Evolutionary conservation across 2,329 filamentous ascomycete genomes (phyloP), one percentile per base, ranked within the genome.

Genomic region (Fusarium scirpi): DNA sequence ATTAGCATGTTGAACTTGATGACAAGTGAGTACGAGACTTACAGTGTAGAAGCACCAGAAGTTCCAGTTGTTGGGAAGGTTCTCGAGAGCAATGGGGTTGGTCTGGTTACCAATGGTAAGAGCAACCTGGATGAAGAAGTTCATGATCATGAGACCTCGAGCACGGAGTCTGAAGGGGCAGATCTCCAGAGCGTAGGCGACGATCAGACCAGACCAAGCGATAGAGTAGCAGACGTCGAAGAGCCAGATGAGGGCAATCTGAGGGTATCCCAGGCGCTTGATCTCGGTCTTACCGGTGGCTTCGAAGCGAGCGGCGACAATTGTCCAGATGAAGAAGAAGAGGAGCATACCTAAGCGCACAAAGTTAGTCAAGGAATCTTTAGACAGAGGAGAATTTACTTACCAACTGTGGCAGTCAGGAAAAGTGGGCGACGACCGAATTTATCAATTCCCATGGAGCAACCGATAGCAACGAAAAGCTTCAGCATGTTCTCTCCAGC

Each of bases 31-130:
- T 29, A 10, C 27, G 3, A 29, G 27, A 29, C 4, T 64, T 29
- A 64, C 85, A 76, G 87, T 88, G 78, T 91, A 91, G 80, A 90
- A 89, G 47, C 90, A 82, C 83, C 89, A 90, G 62, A 91, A 86
- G 78, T 90, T 85, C 87, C 88, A 91, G 78, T 90, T 85, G 60
- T 84, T 79, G 18, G 86, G 85, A 43, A 91, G 80, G 56, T 85
- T 83, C 43, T 87, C 81, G 84, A 89, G 90, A n/a, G 89, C 89
- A 53, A 89, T 80, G 72, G 86, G 86, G 81, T 91, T 91, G 72
- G 86, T 89, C 81, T 89, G 86, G 78, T 88, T 87, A 72, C 87
- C 86, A 58, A 91, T 83, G 49, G 88, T 87, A 32, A 91, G 80
- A 25, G 88, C 83, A 49, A 87, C 87, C 76, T 90, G 88, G 27